Conservation (phyloP, 495 filamentous ascomycete species). For the Tuber calosporum region DNA sequence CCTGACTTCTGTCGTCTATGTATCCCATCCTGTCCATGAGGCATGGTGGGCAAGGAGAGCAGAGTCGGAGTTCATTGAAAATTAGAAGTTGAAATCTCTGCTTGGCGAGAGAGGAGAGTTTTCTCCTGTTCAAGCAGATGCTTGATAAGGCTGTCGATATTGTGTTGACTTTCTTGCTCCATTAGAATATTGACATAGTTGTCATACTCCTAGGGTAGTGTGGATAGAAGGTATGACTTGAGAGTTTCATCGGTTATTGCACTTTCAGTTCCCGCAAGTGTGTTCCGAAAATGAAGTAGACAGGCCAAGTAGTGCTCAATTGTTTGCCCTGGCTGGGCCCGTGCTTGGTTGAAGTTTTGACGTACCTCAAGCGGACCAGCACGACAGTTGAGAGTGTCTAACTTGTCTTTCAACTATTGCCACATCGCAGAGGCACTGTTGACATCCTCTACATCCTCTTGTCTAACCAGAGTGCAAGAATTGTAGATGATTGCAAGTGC, state of each 20-base stretch:
- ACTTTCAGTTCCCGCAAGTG: neutral
- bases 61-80: neutral
- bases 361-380: neutral
- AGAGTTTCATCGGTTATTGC: neutral
- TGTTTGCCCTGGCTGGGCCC: neutral
- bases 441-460: neutral
- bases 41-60: neutral
- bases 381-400: neutral
- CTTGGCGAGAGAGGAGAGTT: neutral
- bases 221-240: neutral
- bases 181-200: neutral
- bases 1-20: fast-evolving
- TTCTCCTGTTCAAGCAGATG: neutral
- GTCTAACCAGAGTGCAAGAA: neutral
- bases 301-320: neutral
- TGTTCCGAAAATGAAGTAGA: neutral
- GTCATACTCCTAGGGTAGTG: neutral
- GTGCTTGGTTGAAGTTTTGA: neutral
- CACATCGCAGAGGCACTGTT: neutral
- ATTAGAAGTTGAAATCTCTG: neutral
- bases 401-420: neutral
- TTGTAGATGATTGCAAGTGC: neutral
- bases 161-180: neutral
- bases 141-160: neutral
- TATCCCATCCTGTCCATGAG: neutral